phyloP scores from a whole-genome alignment of 2,329 filamentous ascomycete species.

The Lachnellula subtilissima region DNA sequence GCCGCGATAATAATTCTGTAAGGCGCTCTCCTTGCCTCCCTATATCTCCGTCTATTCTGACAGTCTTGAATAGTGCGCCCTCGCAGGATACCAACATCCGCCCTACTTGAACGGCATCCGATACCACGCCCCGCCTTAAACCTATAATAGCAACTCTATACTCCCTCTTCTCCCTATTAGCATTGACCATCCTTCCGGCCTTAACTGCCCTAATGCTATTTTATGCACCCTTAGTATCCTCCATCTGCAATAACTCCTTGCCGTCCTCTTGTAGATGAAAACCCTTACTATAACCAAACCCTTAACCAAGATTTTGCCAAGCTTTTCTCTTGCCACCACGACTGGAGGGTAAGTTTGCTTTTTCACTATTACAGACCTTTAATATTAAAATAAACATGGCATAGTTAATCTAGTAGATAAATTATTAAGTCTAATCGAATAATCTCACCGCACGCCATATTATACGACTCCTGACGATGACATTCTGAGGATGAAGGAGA shows the following conservation, averaged over 20 bases:
- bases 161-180: constrained; percentile 81
- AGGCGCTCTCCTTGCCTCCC: background rate
- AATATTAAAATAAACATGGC: too few species aligned
- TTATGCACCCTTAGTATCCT: constrained; percentile 84
- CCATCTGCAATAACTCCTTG: constrained; percentile 82
- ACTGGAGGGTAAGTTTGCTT: too few species aligned
- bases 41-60: background rate
- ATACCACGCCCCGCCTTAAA: constrained; percentile 28
- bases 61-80: constrained; percentile 23
- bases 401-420: too few species aligned
- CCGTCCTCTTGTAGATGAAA: constrained; percentile 94
- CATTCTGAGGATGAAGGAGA: too few species aligned
- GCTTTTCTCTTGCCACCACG: too few species aligned
- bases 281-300: constrained; percentile 78
- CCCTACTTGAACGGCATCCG: constrained; percentile 34
- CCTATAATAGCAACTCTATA: constrained; percentile 38
- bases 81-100: constrained; percentile 32
- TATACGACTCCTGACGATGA: too few species aligned
- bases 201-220: constrained; percentile 85
- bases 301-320: too few species aligned
- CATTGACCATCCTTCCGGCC: constrained; percentile 74
- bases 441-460: too few species aligned
- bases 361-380: too few species aligned
- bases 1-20: constrained; percentile 55
- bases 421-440: too few species aligned